These are phyloP conservation scores for Neonectria coccinea DNA, from an alignment of 2,329 filamentous ascomycete genomes.

Conservation along the genomic window DNA sequence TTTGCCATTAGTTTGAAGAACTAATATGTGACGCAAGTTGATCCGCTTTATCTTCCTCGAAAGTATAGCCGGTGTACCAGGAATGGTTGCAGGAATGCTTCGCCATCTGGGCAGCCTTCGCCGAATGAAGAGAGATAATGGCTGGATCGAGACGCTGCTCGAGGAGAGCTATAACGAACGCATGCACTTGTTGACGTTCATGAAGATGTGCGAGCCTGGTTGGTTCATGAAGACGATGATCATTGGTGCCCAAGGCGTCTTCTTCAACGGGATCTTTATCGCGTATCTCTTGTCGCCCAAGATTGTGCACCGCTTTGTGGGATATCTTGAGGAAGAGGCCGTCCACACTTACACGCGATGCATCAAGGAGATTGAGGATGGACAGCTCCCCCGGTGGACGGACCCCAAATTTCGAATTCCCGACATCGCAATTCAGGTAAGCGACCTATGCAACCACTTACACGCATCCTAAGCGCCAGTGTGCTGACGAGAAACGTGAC, in stretches of 20 bases:
- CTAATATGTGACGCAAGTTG: conserved; percentile 58
- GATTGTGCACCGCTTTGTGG: conserved; percentile 94
- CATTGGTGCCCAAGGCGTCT: conserved; percentile 91
- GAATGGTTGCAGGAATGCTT: conserved; percentile 97
- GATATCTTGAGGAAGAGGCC: conserved; percentile 96
- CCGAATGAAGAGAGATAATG: conserved; percentile 90
- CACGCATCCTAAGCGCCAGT: neutral
- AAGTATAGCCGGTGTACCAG: conserved; percentile 92
- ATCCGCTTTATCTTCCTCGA: conserved; percentile 93
- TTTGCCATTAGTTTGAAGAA: neutral
- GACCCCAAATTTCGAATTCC: conserved; percentile 78
- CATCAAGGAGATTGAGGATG: conserved; percentile 86
- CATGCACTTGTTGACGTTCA: conserved; percentile 92
- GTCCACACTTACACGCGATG: conserved; percentile 94
- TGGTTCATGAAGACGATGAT: conserved; percentile 94
- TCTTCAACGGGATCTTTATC: conserved; percentile 94
- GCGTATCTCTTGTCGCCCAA: conserved; percentile 87
- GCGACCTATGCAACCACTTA: conserved; percentile 21
- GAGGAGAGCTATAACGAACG: conserved; percentile 94
- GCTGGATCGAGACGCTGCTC: conserved; percentile 93
- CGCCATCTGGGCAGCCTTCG: conserved; percentile 87
- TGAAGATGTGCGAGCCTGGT: conserved; percentile 82
- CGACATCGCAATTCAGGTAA: conserved; percentile 80
- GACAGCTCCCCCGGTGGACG: conserved; percentile 85
- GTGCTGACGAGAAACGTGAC: conserved; percentile 19